These are phyloP conservation scores for Platanus orientalis DNA, from an alignment of 164 flowering plant genomes.

Conservation along the genomic window DNA sequence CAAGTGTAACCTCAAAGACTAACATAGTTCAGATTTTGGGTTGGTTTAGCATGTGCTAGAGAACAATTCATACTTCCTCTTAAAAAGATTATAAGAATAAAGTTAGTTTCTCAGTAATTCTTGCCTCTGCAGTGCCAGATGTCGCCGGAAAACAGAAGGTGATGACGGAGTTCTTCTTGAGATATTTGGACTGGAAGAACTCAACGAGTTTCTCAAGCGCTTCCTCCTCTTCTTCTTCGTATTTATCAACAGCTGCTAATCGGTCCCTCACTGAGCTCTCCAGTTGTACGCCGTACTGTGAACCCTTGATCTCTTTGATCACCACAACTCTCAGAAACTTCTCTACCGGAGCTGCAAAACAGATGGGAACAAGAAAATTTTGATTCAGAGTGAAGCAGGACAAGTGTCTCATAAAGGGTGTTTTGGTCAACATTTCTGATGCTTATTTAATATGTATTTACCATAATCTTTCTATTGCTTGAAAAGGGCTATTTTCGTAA, in stretches of 20 bases:
- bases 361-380: not conserved
- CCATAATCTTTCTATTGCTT: too few relatives aligned
- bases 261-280: constrained; percentile 87
- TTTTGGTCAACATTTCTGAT: too few relatives aligned
- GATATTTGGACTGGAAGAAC: constrained; percentile 72
- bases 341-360: constrained; percentile 76
- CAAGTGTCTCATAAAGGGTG: too few relatives aligned
- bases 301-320: constrained; percentile 93
- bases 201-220: constrained; percentile 62
- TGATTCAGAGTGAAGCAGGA: too few relatives aligned
- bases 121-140: constrained; percentile 57
- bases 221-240: constrained; percentile 88
- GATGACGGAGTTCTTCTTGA: constrained; percentile 64
- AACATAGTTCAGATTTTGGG: too few relatives aligned
- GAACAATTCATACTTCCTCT: too few relatives aligned
- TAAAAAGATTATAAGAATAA: too few relatives aligned
- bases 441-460: too few relatives aligned
- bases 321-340: constrained; percentile 68
- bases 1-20: too few relatives aligned
- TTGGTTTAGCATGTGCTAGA: too few relatives aligned
- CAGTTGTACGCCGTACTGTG: constrained; percentile 83
- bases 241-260: constrained; percentile 69
- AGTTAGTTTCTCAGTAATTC: not conserved
- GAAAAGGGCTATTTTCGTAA: too few relatives aligned
- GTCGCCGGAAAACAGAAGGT: constrained; percentile 54